Percentiles rank a stretch among this genome's conserved stretches.
These are phyloP conservation scores for Caloboletus firmus DNA, from an alignment of 1,284 basidiomycete genomes.

Conservation along the genomic window DNA sequence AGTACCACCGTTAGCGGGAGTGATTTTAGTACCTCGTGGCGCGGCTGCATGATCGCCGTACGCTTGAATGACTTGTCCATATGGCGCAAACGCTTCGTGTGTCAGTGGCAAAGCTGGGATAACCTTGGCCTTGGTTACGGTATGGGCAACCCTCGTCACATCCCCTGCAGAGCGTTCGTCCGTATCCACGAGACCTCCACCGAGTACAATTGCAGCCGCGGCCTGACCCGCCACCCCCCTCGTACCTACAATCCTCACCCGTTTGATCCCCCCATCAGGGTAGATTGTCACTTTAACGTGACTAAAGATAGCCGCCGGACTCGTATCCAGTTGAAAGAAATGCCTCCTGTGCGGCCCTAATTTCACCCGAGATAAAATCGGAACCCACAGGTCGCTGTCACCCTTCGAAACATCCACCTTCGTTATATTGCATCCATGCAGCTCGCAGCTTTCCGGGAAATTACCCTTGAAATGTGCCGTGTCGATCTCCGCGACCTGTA, in stretches of 20 bases:
- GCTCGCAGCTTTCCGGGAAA: constrained; percentile 87
- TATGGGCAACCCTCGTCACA: constrained; percentile 1
- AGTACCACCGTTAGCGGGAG: constrained; percentile 82
- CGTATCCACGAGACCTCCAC: constrained; percentile 4
- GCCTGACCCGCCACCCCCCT: constrained; percentile 35
- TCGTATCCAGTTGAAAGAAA: constrained; percentile 78
- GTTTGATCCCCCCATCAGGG: constrained; percentile 95
- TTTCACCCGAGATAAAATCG: constrained; percentile 74
- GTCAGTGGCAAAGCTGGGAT: constrained; percentile 79
- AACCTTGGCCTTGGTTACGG: constrained; percentile 27
- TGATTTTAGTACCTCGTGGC: constrained; percentile 70
- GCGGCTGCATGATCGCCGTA: constrained; percentile 65
- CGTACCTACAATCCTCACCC: constrained; percentile 80
- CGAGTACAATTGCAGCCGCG: constrained; percentile 12
- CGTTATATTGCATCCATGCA: constrained; percentile 61
- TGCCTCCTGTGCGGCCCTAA: constrained; percentile 91
- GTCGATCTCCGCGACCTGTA: constrained; percentile 86
- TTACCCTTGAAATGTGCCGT: constrained; percentile 97
- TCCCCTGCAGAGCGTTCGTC: neutral
- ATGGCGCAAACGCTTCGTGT: constrained; percentile 77
- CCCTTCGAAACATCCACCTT: constrained; percentile 43
- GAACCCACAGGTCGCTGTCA: constrained; percentile 62
- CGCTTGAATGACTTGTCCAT: constrained; percentile 85
- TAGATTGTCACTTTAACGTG: constrained; percentile 90
- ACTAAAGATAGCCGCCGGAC: constrained; percentile 60